Conservation (phyloP, 2,329 filamentous ascomycete genomes). For the Raffaelea ambrosiae region DNA sequence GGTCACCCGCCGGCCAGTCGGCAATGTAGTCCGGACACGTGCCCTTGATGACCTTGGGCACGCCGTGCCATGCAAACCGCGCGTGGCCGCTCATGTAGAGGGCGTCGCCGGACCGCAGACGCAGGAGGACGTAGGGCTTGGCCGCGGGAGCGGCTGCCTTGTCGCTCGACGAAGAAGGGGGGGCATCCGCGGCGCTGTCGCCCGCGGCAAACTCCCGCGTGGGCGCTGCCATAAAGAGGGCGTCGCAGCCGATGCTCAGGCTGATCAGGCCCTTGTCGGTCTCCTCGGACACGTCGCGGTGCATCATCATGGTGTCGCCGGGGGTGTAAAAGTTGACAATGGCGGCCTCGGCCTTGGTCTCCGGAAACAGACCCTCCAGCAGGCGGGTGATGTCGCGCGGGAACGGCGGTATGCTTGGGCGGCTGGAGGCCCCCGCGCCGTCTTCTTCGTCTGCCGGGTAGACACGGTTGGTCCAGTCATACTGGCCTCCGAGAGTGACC, state of each 20-base stretch:
- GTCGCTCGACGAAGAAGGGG: background rate
- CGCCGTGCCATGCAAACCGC: conserved; percentile 90
- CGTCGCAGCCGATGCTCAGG: conserved; percentile 83
- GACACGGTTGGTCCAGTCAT: conserved; percentile 84
- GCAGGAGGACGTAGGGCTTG: conserved; percentile 49
- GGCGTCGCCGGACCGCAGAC: conserved; percentile 76
- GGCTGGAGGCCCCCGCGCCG: conserved; percentile 14
- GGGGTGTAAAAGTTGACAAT: conserved; percentile 92
- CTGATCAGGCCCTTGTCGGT: conserved; percentile 72
- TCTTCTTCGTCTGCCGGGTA: conserved; percentile 51
- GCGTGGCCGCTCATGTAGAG: conserved; percentile 80
- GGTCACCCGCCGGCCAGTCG: conserved; percentile 57
- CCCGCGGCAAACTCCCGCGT: conserved; percentile 19
- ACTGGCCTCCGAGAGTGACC: conserved; percentile 91
- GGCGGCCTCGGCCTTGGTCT: conserved; percentile 74
- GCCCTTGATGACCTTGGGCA: conserved; percentile 72
- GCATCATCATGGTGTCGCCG: conserved; percentile 83
- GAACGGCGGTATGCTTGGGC: conserved; percentile 44
- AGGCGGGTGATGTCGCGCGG: conserved; percentile 64
- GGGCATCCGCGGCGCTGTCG: background rate
- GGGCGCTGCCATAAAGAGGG: conserved; percentile 75
- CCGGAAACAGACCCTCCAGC: conserved; percentile 62
- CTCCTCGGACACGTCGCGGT: conserved; percentile 87
- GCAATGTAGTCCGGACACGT: conserved; percentile 71
- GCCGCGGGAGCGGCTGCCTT: background rate